Conservation (phyloP, 768 basidiomycete genomes). For the Pleurotus pulmonarius region DNA sequence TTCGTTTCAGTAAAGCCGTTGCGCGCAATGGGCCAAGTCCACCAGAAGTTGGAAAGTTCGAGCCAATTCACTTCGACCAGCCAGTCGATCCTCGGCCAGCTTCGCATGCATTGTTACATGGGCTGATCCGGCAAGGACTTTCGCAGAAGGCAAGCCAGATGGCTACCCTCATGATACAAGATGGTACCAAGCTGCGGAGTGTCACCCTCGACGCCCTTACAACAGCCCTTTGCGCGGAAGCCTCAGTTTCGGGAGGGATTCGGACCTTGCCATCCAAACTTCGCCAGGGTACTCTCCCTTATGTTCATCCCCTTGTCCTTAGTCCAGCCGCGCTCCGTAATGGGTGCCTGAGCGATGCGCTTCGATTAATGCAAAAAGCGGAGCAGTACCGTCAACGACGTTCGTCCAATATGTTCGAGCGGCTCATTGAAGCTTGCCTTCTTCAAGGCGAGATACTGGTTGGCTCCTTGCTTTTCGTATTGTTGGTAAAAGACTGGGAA, state of each 20-base stretch:
- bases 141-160: slow-evolving; percentile 44
- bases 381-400: slow-evolving; percentile 52
- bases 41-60: slow-evolving; percentile 23
- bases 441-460: slow-evolving; percentile 78
- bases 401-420: slow-evolving; percentile 56
- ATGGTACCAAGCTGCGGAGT: slow-evolving; percentile 46
- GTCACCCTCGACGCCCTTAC: slow-evolving; percentile 42
- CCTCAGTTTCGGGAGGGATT: slow-evolving; percentile 14
- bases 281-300: slow-evolving; percentile 2
- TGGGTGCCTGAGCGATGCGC: slow-evolving; percentile 42
- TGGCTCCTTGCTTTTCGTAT: slow-evolving; percentile 67
- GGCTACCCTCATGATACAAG: slow-evolving; percentile 48
- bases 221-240: slow-evolving; percentile 1
- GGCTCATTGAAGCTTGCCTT: slow-evolving; percentile 59
- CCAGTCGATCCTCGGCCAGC: slow-evolving; percentile 56
- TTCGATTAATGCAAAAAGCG: slow-evolving; percentile 50
- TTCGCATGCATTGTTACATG: slow-evolving; percentile 63
- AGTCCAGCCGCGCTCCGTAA: slow-evolving; percentile 31
- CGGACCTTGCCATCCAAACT: slow-evolving; percentile 11
- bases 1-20: slow-evolving; percentile 35
- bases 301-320: slow-evolving; percentile 24
- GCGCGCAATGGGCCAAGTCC: slow-evolving; percentile 14
- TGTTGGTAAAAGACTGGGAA: slow-evolving; percentile 64
- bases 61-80: slow-evolving; percentile 42
- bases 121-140: slow-evolving; percentile 51